phyloP scores from a whole-genome alignment of 2,329 filamentous ascomycete genomes.

The Leptographium procerum region DNA sequence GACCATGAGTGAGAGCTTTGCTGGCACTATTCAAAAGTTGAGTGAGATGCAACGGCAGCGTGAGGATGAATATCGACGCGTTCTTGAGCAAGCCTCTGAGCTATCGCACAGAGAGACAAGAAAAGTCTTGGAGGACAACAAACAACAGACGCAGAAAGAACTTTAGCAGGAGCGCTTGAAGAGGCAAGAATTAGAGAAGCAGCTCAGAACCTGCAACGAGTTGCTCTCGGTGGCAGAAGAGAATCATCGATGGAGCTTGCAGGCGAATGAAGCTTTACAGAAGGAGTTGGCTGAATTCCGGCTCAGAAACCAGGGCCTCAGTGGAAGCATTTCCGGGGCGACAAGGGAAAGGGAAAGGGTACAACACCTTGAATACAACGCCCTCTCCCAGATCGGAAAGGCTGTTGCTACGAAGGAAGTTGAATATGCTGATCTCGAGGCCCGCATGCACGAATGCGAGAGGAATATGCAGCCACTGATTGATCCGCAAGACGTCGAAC shows the following conservation, averaged over 20 bases:
- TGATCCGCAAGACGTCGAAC: neutral
- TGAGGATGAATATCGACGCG: constrained; percentile 8
- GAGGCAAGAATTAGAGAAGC: constrained; percentile 7
- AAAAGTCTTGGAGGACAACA: constrained; percentile 4
- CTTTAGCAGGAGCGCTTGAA: constrained; percentile 9
- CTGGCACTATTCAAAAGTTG: constrained; percentile 1
- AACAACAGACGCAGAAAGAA: constrained; percentile 1
- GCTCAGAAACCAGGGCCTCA: neutral
- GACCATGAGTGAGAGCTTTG: neutral
- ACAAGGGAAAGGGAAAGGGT: neutral
- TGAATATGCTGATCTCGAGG: neutral
- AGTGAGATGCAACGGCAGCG: neutral
- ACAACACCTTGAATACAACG: neutral
- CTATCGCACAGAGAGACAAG: constrained; percentile 5
- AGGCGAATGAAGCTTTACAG: neutral
- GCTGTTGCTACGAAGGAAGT: constrained; percentile 4
- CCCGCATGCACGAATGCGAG: constrained; percentile 5
- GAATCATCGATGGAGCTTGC: neutral
- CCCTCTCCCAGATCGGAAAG: constrained; percentile 4
- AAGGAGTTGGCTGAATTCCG: constrained; percentile 3
- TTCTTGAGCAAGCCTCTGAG: constrained; percentile 1
- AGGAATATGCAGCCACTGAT: constrained; percentile 2
- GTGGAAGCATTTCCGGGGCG: neutral
- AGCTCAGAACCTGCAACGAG: constrained; percentile 8
- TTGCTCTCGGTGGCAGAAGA: constrained; percentile 7